Evolutionary conservation across 2,329 filamentous ascomycete genomes (phyloP).

Genomic region (Fonsecaea multimorphosa): DNA sequence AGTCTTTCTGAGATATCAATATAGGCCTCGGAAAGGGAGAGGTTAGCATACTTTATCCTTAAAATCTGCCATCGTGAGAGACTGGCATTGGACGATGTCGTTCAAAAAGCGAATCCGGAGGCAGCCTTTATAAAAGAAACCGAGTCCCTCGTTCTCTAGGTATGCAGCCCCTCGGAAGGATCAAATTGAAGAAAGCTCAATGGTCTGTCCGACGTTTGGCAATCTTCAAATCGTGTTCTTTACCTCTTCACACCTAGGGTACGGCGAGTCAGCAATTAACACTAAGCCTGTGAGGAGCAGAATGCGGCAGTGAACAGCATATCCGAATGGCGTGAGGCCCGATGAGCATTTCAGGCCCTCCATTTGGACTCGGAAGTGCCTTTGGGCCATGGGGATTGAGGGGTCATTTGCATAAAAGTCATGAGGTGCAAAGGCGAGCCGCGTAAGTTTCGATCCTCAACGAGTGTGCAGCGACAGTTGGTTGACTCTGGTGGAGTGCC

Average conservation of each 20-base stretch:
- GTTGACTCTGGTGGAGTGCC: background rate
- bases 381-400: background rate
- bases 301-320: background rate
- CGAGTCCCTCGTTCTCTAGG: background rate
- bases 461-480: background rate
- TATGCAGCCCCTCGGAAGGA: background rate
- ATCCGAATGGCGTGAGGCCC: slow-evolving; percentile 1
- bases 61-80: slow-evolving; percentile 7
- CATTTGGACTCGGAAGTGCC: background rate
- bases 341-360: background rate
- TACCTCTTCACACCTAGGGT: background rate
- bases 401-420: slow-evolving; percentile 1
- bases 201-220: background rate
- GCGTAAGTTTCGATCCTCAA: background rate
- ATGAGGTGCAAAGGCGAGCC: background rate
- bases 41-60: slow-evolving; percentile 13
- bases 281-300: background rate
- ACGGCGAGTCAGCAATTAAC: background rate
- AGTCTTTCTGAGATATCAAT: background rate
- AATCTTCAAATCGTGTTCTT: background rate
- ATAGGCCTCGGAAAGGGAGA: background rate
- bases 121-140: background rate
- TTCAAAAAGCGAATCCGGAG: background rate
- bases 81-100: background rate
- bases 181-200: background rate